These are phyloP conservation scores for Emericellopsis cladophorae DNA, from an alignment of 2,329 filamentous ascomycete genomes.

Conservation along the genomic window DNA sequence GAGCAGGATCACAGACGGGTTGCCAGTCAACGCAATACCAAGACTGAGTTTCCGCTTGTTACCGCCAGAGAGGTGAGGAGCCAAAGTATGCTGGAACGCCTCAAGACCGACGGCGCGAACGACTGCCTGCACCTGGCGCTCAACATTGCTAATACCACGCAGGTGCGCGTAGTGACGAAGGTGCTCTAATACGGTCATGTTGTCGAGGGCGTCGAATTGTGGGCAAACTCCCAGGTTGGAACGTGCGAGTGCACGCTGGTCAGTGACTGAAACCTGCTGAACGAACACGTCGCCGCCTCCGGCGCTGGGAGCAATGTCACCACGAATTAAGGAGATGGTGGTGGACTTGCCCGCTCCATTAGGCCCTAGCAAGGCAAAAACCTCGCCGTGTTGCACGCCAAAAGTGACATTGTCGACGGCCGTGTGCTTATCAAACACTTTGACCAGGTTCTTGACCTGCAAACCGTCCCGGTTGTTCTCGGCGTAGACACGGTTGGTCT, in stretches of 20 bases:
- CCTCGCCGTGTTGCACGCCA: conserved; percentile 52
- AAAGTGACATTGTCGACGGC: conserved; percentile 64
- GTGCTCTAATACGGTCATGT: conserved; percentile 62
- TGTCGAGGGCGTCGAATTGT: conserved; percentile 61
- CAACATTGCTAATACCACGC: conserved; percentile 46
- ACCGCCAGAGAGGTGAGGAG: conserved; percentile 57
- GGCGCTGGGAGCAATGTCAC: conserved; percentile 52
- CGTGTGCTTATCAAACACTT: conserved; percentile 49
- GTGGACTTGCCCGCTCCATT: conserved; percentile 70
- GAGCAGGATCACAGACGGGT: conserved; percentile 59
- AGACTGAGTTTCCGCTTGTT: conserved; percentile 67
- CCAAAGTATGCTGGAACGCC: conserved; percentile 49
- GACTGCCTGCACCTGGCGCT: conserved; percentile 49
- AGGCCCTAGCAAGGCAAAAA: conserved; percentile 63
- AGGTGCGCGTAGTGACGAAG: conserved; percentile 61
- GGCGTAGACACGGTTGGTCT: conserved; percentile 46
- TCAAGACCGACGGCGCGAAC: conserved; percentile 53
- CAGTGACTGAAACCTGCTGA: conserved; percentile 50
- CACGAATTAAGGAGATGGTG: conserved; percentile 58
- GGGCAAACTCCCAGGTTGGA: conserved; percentile 59
- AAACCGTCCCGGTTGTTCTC: conserved; percentile 25
- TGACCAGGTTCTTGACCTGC: conserved; percentile 55
- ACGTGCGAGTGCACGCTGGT: conserved; percentile 49
- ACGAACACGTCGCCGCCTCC: conserved; percentile 51
- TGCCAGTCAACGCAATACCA: conserved; percentile 64